A percentile compares a stretch with the other conserved stretches of the same genome.
Evolutionary conservation across 768 basidiomycete genomes (phyloP).

Genomic region (Leccinum aurantiacum): DNA sequence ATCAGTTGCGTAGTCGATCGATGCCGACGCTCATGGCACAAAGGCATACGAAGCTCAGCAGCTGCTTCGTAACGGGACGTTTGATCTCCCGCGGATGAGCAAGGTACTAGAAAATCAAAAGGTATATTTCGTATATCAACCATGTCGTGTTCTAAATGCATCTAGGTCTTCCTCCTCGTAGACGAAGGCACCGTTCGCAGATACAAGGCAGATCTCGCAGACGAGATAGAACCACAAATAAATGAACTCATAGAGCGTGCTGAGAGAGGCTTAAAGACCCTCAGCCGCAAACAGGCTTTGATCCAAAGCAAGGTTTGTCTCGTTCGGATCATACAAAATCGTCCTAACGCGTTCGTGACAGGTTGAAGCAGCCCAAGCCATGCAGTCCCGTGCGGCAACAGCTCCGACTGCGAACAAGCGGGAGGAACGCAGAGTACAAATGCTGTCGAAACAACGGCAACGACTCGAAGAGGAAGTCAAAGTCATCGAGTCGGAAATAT

Average conservation of each 20-base stretch:
- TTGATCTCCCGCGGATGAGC: slow-evolving; percentile 69
- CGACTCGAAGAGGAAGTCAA: slow-evolving; percentile 63
- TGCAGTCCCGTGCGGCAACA: slow-evolving; percentile 43
- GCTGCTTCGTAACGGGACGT: slow-evolving; percentile 66
- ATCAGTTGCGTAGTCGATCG: background rate
- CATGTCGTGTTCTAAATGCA: slow-evolving; percentile 6
- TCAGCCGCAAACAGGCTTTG: slow-evolving; percentile 61
- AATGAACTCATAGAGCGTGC: slow-evolving; percentile 70
- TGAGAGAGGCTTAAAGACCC: slow-evolving; percentile 60
- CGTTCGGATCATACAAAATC: background rate
- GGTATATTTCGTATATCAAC: slow-evolving; percentile 36
- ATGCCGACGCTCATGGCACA: slow-evolving; percentile 1
- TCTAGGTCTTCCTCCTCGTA: slow-evolving; percentile 71
- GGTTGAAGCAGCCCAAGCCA: slow-evolving; percentile 53
- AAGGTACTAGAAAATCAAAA: slow-evolving; percentile 66
- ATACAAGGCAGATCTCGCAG: slow-evolving; percentile 74
- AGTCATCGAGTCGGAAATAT: slow-evolving; percentile 60
- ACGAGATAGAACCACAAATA: slow-evolving; percentile 81
- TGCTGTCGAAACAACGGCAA: slow-evolving; percentile 64
- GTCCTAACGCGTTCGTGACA: slow-evolving; percentile 22
- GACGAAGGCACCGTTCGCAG: slow-evolving; percentile 69
- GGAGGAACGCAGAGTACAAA: slow-evolving; percentile 63
- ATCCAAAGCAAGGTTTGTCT: slow-evolving; percentile 61
- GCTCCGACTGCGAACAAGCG: slow-evolving; percentile 59
- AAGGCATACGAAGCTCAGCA: slow-evolving; percentile 70